Conservation (phyloP, 306 rosid species). For the Parietaria judaica region DNA sequence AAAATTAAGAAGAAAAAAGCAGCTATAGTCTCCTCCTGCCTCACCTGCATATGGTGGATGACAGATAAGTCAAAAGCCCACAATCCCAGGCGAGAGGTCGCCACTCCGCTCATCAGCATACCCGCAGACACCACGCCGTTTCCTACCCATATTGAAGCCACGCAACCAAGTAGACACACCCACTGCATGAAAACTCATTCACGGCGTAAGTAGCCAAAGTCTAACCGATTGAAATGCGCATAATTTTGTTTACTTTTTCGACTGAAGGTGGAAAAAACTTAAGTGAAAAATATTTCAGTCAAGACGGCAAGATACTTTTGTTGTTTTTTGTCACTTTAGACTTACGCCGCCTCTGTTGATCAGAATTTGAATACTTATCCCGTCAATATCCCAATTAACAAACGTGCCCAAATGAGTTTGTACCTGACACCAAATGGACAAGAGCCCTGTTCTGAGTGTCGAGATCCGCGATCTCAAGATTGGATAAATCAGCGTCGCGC, state of each 20-base stretch:
- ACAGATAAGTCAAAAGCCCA: slow-evolving; percentile 89
- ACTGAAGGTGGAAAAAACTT: too few relatives aligned
- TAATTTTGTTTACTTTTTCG: too few relatives aligned
- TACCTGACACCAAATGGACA: slow-evolving; percentile 94
- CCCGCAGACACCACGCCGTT: slow-evolving; percentile 39
- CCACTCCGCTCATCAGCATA: slow-evolving; percentile 76
- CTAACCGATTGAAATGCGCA: too few relatives aligned
- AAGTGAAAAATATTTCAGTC: too few relatives aligned
- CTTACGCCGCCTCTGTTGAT: too few relatives aligned
- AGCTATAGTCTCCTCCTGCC: too few relatives aligned
- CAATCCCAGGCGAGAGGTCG: slow-evolving; percentile 77
- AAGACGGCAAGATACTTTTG: too few relatives aligned
- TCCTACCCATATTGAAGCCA: slow-evolving; percentile 51
- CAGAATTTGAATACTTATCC: too few relatives aligned
- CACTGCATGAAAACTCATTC: slow-evolving; percentile 33
- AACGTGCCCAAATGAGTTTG: neutral
- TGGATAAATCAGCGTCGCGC: slow-evolving; percentile 61
- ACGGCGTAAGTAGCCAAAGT: too few relatives aligned
- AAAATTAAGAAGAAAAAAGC: too few relatives aligned
- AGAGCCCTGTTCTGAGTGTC: slow-evolving; percentile 66
- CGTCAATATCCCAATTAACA: too few relatives aligned
- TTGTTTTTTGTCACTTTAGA: too few relatives aligned
- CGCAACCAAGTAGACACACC: slow-evolving; percentile 58
- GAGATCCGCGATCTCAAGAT: slow-evolving; percentile 45
- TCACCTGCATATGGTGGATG: slow-evolving; percentile 87